Conservation (phyloP, 768 basidiomycete genomes). For the Hydnomerulius pinastri region DNA sequence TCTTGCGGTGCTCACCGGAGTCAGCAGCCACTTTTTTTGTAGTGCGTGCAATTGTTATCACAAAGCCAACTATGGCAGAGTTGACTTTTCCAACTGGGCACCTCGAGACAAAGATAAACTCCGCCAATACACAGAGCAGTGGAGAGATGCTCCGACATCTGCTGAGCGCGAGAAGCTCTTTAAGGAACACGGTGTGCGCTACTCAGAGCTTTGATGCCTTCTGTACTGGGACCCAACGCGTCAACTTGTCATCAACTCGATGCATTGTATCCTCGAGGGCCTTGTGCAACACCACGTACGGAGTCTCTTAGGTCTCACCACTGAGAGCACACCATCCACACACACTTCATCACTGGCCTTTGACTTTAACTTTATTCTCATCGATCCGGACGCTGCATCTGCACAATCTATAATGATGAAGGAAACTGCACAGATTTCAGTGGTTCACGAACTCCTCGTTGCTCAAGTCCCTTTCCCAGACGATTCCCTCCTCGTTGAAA, state of each 20-base stretch:
- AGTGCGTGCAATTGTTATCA: constrained; percentile 26
- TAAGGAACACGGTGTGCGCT: constrained; percentile 17
- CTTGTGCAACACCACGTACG: constrained; percentile 4
- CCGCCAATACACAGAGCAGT: constrained; percentile 11
- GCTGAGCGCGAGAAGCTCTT: constrained; percentile 7
- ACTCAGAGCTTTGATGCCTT: constrained; percentile 20
- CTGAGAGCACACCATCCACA: background rate
- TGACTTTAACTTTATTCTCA: background rate
- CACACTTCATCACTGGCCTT: background rate
- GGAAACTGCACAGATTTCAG: constrained; percentile 3
- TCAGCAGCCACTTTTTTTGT: constrained; percentile 28
- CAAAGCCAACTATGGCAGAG: background rate
- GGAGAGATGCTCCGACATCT: constrained; percentile 5
- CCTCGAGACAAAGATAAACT: constrained; percentile 6
- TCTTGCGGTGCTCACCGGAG: constrained; percentile 27
- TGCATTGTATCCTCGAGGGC: constrained; percentile 29
- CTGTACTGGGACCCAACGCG: constrained; percentile 28
- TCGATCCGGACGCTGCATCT: background rate
- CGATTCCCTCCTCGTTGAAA: background rate
- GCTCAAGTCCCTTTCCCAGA: background rate
- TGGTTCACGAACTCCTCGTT: constrained; percentile 5
- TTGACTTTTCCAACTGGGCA: constrained; percentile 18
- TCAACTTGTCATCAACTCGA: constrained; percentile 24
- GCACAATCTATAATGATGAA: constrained; percentile 1
- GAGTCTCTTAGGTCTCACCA: constrained; percentile 6